Conservation (phyloP, 2,329 filamentous ascomycete species). For the Fusarium mexicanum region DNA sequence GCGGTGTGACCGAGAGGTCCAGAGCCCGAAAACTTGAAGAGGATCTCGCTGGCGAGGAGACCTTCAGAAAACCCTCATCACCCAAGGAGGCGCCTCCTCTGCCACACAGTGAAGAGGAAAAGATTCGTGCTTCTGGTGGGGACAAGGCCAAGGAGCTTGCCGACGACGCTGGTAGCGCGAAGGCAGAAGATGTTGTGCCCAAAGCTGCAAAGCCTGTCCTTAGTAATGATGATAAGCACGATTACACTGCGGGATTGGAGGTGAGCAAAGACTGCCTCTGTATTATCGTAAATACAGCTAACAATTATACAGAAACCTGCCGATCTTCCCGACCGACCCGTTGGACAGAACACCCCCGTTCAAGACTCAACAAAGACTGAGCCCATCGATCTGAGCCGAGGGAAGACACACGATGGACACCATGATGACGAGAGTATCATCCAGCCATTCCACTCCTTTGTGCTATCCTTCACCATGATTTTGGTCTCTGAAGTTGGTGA, state of each 20-base stretch:
- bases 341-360: conserved; percentile 77
- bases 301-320: conserved; percentile 72
- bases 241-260: conserved; percentile 51
- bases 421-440: conserved; percentile 73
- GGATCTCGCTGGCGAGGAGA: conserved; percentile 70
- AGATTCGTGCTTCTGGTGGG: conserved; percentile 59
- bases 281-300: conserved; percentile 8
- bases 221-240: conserved; percentile 50
- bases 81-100: conserved; percentile 88
- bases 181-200: conserved; percentile 19
- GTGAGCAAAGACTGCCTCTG: conserved; percentile 34
- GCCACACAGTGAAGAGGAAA: conserved; percentile 82
- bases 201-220: conserved; percentile 47
- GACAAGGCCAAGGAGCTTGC: conserved; percentile 17
- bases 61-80: conserved; percentile 79
- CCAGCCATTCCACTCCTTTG: conserved; percentile 85
- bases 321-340: conserved; percentile 80
- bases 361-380: conserved; percentile 73
- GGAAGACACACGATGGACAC: conserved; percentile 48
- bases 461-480: conserved; percentile 97
- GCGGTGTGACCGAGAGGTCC: conserved; percentile 87
- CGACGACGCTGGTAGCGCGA: neutral
- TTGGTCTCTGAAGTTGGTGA: conserved; percentile 96
- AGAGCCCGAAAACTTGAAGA: conserved; percentile 78
- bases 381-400: conserved; percentile 61